Evolutionary conservation across 1,284 basidiomycete species (phyloP).

Genomic region (Veloporphyrellus conicus): DNA sequence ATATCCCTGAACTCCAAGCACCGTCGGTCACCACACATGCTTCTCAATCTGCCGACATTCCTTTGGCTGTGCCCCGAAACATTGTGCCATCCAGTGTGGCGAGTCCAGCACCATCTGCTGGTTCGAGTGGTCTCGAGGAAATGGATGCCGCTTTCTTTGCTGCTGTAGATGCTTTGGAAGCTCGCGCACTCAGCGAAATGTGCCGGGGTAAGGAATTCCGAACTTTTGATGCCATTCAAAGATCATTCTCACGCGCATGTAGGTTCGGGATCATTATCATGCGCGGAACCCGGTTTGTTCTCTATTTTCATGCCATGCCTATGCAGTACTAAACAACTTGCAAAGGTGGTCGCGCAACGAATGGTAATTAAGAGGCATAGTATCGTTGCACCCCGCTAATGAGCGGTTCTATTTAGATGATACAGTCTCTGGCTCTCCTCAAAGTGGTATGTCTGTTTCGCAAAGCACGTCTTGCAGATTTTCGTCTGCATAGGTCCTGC

Average conservation of each 20-base stretch:
- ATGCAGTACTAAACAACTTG: constrained; percentile 1
- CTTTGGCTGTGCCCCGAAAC: background rate
- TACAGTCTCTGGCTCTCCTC: background rate
- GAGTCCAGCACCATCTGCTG: constrained; percentile 21
- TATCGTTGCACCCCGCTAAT: background rate
- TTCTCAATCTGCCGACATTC: constrained; percentile 1
- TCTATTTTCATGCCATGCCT: background rate
- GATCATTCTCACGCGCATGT: background rate
- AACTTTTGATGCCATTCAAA: background rate
- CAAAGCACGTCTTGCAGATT: background rate
- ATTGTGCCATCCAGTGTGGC: background rate
- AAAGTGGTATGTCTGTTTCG: constrained; percentile 18
- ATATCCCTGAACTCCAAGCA: constrained; percentile 36
- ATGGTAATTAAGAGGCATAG: constrained; percentile 6
- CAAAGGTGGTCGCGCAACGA: constrained; percentile 9
- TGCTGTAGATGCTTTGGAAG: constrained; percentile 41
- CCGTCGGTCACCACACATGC: constrained; percentile 13
- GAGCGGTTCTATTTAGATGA: background rate
- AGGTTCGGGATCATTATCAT: background rate
- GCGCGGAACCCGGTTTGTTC: constrained; percentile 8
- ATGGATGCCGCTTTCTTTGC: constrained; percentile 35
- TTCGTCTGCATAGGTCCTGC: background rate
- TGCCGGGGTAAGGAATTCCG: constrained; percentile 10
- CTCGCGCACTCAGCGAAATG: constrained; percentile 17
- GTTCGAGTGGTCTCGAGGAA: constrained; percentile 33